Evolutionary conservation across 2,329 filamentous ascomycete species (phyloP), one percentile per base, ranked within the genome.

Genomic region (Amylocarpus encephaloides): DNA sequence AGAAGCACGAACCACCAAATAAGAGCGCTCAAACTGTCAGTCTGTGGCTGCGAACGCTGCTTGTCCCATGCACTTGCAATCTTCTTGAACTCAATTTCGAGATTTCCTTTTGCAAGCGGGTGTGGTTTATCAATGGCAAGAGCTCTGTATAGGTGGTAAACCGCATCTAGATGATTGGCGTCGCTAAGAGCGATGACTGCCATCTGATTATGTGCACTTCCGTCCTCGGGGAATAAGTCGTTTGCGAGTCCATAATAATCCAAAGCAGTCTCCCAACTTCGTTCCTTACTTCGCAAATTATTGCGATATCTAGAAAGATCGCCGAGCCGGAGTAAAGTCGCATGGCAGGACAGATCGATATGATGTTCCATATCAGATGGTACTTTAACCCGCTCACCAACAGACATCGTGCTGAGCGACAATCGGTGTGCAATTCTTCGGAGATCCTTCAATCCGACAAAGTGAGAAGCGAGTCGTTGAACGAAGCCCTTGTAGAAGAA

Each of bases 111-210:
- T 2, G 89, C 90, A 41, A 84, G 78, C 0, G 85, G 84, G 63
- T 93, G 84, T 4, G 90, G 88, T 36, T 83, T 75, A 46, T 82
- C 76, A 30, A 88, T 83, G 7, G 83, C 83, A 59, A 93, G 77
- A 13, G 91, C 85, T 55, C 91, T 84, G 65, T 95, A 93, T 36
- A 97, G 80, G 67, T 95, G 83, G 68, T 96, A 97, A 29, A 94
- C 85, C 9, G 89, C 84, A 54, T 89, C 82, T 45, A 97, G 78
- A 65, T 94, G 86, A 59, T 92, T 85, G 51, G 78, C 79, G 60
- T 91, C 82, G 47, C 86, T 83, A 43, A 88, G 78, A 52, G 86
- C 85, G 52, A 97, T 85, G 33, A 97, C 87, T 33, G 88, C 91
- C 66, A 93, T 82, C 67, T 97, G 93, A 63, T 98, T 92, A 63